These are phyloP conservation scores for Penicillium sp. DNA, from an alignment of 2,329 filamentous ascomycete species.

Conservation along the genomic window DNA sequence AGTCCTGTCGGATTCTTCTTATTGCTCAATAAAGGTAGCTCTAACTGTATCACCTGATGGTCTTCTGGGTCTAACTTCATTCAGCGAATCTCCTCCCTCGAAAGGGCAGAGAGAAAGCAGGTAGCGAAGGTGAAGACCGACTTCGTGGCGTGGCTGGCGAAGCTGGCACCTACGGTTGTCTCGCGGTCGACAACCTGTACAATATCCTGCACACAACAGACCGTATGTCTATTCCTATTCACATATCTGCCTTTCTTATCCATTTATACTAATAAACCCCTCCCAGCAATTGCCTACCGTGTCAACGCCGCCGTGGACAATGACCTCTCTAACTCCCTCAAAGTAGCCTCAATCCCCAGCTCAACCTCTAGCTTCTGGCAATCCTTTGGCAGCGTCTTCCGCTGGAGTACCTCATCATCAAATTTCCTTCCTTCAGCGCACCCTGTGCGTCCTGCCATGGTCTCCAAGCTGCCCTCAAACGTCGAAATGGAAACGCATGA, in stretches of 20 bases:
- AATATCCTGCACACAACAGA: slow-evolving; percentile 80
- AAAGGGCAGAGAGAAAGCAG: slow-evolving; percentile 72
- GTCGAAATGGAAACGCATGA: slow-evolving; percentile 97
- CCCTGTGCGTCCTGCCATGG: slow-evolving; percentile 58
- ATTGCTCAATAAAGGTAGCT: slow-evolving; percentile 67
- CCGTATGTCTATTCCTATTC: slow-evolving; percentile 38
- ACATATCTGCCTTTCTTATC: background rate
- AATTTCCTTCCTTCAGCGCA: slow-evolving; percentile 65
- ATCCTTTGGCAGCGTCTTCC: slow-evolving; percentile 63
- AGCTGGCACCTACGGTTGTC: slow-evolving; percentile 77
- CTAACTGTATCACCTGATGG: background rate
- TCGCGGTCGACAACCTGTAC: slow-evolving; percentile 94
- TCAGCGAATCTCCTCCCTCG: slow-evolving; percentile 69
- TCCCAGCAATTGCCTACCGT: slow-evolving; percentile 75
- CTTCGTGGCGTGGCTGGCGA: slow-evolving; percentile 70
- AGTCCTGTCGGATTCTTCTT: slow-evolving; percentile 93
- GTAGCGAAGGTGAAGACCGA: slow-evolving; percentile 64
- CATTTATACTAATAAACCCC: background rate
- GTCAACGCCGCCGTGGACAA: slow-evolving; percentile 88
- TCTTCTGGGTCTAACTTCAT: background rate
- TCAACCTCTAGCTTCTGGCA: slow-evolving; percentile 66
- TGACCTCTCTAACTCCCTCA: slow-evolving; percentile 73
- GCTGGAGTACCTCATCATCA: slow-evolving; percentile 49
- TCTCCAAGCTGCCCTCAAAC: slow-evolving; percentile 62
- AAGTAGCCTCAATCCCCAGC: slow-evolving; percentile 75